A percentile compares a stretch with the other conserved stretches of the same genome.
Conservation (phyloP, 495 filamentous ascomycete genomes). For the Rusavskia elegans region DNA sequence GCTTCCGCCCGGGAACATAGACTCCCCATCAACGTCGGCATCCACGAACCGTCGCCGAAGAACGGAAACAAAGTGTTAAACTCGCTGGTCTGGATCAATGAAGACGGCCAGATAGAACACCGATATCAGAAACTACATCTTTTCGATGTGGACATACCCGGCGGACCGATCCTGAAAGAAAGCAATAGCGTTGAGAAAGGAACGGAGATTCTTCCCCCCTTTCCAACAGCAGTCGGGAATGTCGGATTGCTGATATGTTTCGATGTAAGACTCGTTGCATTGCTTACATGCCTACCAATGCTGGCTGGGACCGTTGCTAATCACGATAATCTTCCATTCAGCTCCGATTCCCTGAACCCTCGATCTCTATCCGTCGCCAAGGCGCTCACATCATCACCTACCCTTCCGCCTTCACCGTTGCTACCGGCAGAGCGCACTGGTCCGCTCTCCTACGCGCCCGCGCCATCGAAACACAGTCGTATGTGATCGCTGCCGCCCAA, state of each 20-base stretch:
- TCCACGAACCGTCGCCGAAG: constrained; percentile 55
- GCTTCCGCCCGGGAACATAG: constrained; percentile 40
- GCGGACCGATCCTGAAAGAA: constrained; percentile 46
- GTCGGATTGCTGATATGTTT: constrained; percentile 78
- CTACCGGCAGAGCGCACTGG: constrained; percentile 82
- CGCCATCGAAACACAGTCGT: constrained; percentile 81
- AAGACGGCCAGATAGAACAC: constrained; percentile 40
- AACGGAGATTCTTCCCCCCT: constrained; percentile 43
- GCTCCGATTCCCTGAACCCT: constrained; percentile 69
- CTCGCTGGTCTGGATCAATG: constrained; percentile 54
- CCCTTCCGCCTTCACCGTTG: constrained; percentile 81
- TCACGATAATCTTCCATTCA: constrained; percentile 4
- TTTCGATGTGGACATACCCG: constrained; percentile 55
- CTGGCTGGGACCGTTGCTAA: neutral
- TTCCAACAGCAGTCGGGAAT: constrained; percentile 54
- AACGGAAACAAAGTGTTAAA: constrained; percentile 42
- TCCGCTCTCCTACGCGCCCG: constrained; percentile 57
- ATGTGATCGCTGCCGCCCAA: constrained; percentile 80
- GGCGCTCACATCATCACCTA: constrained; percentile 68
- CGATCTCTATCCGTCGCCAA: constrained; percentile 46
- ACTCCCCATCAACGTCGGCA: constrained; percentile 71
- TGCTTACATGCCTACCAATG: neutral
- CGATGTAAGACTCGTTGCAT: constrained; percentile 36
- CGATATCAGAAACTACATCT: constrained; percentile 63
- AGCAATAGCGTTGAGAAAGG: constrained; percentile 50